Evolutionary conservation across 1,139 yeast species (phyloP).

Genomic region (Hansenula lynferdii): DNA sequence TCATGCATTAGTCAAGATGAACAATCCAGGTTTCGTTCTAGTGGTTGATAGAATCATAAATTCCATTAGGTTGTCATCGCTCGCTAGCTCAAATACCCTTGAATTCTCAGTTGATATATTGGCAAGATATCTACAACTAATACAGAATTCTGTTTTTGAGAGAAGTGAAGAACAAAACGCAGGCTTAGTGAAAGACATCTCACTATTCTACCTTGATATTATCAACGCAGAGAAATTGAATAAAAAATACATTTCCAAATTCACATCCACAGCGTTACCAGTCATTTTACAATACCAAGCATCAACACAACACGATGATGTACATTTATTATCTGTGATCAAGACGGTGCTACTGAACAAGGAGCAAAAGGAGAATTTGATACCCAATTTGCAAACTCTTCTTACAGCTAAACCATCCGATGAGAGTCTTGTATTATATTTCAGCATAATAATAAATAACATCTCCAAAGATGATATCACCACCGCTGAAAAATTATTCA

Average conservation of each 20-base stretch:
- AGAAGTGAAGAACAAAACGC: not conserved
- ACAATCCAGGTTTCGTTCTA: no score
- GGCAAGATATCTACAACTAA: conserved; percentile 5
- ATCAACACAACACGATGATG: not conserved
- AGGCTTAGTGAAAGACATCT: not conserved
- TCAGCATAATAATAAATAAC: conserved; percentile 14
- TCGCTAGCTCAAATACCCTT: conserved; percentile 2
- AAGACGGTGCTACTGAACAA: conserved; percentile 9
- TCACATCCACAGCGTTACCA: conserved; percentile 18
- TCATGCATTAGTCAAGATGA: conserved; percentile 12
- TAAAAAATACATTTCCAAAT: conserved; percentile 12
- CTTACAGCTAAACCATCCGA: conserved; percentile 10
- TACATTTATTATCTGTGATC: conserved; percentile 8
- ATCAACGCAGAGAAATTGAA: conserved; percentile 11
- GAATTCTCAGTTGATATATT: conserved; percentile 15
- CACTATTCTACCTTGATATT: no score
- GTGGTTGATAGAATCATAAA: no score
- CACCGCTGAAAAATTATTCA: conserved; percentile 38
- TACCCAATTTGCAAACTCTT: conserved; percentile 6
- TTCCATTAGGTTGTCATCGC: conserved; percentile 21
- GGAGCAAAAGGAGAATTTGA: conserved; percentile 6
- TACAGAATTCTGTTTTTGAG: no score
- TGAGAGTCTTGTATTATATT: conserved; percentile 16
- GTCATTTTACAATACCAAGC: conserved; percentile 6
- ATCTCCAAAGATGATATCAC: conserved; percentile 20